phyloP scores from a whole-genome alignment of 2,329 filamentous ascomycete genomes.

The Sporothrix humicola region DNA sequence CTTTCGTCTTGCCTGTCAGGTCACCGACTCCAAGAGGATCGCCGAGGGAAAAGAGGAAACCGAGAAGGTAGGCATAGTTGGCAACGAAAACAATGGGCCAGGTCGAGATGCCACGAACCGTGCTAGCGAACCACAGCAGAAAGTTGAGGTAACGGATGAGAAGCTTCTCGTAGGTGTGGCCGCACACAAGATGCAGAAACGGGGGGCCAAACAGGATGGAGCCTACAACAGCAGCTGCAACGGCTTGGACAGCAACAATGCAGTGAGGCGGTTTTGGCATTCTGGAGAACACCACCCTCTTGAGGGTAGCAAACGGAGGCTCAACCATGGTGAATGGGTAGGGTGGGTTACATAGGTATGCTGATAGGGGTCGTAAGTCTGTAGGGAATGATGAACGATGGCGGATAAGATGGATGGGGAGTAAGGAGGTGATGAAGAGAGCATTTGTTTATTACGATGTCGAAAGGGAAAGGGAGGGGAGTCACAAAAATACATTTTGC shows the following conservation, averaged over 20 bases:
- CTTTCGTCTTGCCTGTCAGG: too few species aligned
- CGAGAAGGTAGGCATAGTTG: slow-evolving; percentile 34
- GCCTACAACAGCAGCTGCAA: not conserved
- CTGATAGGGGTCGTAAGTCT: not conserved
- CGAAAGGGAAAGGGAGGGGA: too few species aligned
- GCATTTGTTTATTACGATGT: too few species aligned
- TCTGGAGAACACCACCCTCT: not conserved
- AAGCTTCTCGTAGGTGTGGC: not conserved
- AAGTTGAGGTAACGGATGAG: not conserved
- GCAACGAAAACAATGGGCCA: slow-evolving; percentile 1
- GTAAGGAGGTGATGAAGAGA: too few species aligned
- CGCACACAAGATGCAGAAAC: not conserved
- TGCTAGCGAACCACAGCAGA: not conserved
- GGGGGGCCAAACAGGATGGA: slow-evolving; percentile 5
- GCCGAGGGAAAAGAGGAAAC: slow-evolving; percentile 27
- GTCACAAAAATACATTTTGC: too few species aligned
- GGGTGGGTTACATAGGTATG: not conserved
- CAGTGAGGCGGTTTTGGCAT: not conserved
- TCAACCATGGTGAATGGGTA: not conserved
- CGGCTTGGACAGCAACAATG: not conserved
- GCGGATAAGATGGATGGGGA: too few species aligned
- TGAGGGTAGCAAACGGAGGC: not conserved
- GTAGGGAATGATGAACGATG: not conserved
- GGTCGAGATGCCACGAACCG: not conserved
- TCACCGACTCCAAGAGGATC: not conserved